Conservation (phyloP, 2,329 filamentous ascomycete genomes). For the Coniella vitis region DNA sequence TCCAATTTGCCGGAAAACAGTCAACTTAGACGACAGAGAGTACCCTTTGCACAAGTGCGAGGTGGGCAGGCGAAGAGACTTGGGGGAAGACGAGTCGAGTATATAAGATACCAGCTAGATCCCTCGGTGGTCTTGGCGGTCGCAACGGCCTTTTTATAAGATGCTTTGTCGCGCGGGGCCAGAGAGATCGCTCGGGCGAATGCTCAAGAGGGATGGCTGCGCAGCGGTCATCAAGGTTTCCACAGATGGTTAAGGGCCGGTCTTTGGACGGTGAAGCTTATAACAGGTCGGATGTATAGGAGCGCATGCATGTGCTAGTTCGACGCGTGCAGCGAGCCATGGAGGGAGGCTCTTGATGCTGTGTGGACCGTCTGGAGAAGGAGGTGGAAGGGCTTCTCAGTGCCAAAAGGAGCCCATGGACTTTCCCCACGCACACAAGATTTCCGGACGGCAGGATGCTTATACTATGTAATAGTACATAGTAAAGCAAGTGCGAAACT, state of each 20-base stretch:
- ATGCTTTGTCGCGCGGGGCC: neutral
- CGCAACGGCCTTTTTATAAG: neutral
- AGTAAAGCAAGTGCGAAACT: too few relatives aligned
- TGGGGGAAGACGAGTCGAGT: neutral
- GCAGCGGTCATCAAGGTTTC: neutral
- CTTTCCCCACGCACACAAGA: too few relatives aligned
- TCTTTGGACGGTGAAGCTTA: neutral
- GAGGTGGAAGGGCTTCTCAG: neutral
- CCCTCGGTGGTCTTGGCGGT: conserved; percentile 4
- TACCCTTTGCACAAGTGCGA: too few relatives aligned
- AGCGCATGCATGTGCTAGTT: conserved; percentile 7
- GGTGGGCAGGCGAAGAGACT: too few relatives aligned
- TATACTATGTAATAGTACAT: too few relatives aligned
- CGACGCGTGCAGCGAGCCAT: neutral
- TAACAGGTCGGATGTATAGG: conserved; percentile 10
- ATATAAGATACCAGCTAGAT: neutral
- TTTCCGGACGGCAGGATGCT: too few relatives aligned
- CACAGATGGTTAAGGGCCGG: conserved; percentile 3
- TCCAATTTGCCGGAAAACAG: too few relatives aligned
- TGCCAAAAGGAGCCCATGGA: too few relatives aligned
- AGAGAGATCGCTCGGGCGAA: neutral
- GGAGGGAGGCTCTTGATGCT: neutral
- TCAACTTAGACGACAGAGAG: too few relatives aligned
- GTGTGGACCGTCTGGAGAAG: neutral
- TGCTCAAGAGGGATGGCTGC: neutral